Percentiles rank a stretch among this genome's conserved stretches.
phyloP scores from a whole-genome alignment of 768 basidiomycete species.

The Suillus spraguei region DNA sequence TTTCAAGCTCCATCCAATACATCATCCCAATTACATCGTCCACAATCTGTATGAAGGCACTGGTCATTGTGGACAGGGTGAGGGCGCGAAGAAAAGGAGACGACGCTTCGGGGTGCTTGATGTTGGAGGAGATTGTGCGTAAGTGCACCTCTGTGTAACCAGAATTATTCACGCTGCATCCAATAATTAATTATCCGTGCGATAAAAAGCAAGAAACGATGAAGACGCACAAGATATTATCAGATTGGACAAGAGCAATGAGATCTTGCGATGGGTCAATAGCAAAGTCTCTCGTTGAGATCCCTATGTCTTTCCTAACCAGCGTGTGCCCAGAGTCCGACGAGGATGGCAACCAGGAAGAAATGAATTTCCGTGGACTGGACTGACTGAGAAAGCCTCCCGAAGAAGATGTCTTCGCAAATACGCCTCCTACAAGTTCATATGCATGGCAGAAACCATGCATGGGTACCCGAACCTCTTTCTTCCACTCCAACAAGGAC shows the following conservation, averaged over 20 bases:
- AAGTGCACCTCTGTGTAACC: constrained; percentile 41
- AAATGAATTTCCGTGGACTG: constrained; percentile 29
- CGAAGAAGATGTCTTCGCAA: constrained; percentile 43
- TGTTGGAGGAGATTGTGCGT: constrained; percentile 45
- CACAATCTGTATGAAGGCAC: constrained; percentile 50
- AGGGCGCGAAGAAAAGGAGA: constrained; percentile 29
- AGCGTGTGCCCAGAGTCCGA: constrained; percentile 15
- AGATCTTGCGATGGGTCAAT: constrained; percentile 70
- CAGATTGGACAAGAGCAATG: constrained; percentile 43
- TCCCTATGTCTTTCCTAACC: constrained; percentile 38
- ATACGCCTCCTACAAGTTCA: constrained; percentile 62
- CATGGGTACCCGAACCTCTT: constrained; percentile 28
- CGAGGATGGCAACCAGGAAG: constrained; percentile 26
- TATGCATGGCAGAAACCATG: constrained; percentile 50
- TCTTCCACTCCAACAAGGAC: constrained; percentile 33
- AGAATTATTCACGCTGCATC: constrained; percentile 2
- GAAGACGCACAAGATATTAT: constrained; percentile 21
- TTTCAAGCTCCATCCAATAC: constrained; percentile 32
- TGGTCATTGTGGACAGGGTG: constrained; percentile 26
- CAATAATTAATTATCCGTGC: neutral
- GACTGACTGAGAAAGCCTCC: constrained; percentile 15
- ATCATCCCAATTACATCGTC: constrained; percentile 56
- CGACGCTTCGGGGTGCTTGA: constrained; percentile 45
- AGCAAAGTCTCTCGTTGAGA: constrained; percentile 56
- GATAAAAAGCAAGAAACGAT: neutral